A percentile compares a stretch with the other conserved stretches of the same genome.
phyloP scores from a whole-genome alignment of 768 basidiomycete species.

The Russula vinacea region DNA sequence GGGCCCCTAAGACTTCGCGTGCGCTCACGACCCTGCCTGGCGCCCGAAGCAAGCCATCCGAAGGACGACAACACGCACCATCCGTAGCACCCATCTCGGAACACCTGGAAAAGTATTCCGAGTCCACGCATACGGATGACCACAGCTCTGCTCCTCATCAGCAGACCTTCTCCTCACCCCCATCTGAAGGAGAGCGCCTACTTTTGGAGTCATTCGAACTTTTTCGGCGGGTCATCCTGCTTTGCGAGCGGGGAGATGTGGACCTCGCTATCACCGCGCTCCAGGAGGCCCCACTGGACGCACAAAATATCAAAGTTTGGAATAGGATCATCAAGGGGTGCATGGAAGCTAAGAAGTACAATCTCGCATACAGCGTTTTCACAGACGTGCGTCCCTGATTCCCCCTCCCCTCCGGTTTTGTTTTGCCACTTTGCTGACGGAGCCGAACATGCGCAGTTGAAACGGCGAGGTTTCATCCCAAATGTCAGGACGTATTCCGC shows the following conservation, averaged over 20 bases:
- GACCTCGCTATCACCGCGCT: constrained; percentile 64
- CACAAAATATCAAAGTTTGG: constrained; percentile 75
- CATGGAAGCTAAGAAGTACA: constrained; percentile 53
- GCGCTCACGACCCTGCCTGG: neutral
- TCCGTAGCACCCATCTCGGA: neutral
- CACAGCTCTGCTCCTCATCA: neutral
- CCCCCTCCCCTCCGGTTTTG: neutral
- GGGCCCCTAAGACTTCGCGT: neutral
- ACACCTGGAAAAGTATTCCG: neutral
- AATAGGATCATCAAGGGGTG: constrained; percentile 71
- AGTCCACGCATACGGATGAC: neutral
- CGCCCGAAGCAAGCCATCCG: neutral
- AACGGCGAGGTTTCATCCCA: constrained; percentile 73
- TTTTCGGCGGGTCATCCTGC: constrained; percentile 53
- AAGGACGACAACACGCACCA: neutral
- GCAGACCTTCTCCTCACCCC: neutral
- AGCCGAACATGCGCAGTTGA: constrained; percentile 57
- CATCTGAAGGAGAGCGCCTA: neutral
- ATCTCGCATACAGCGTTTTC: constrained; percentile 63
- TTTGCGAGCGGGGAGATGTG: constrained; percentile 53
- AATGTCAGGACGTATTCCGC: constrained; percentile 65
- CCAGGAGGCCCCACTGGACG: constrained; percentile 65
- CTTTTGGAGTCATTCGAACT: constrained; percentile 59
- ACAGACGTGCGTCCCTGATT: constrained; percentile 51
- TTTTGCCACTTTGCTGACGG: neutral